Evolutionary conservation across 306 rosid species (phyloP), one percentile per base, ranked within the genome.

Genomic region (Oemleria cerasiformis): DNA sequence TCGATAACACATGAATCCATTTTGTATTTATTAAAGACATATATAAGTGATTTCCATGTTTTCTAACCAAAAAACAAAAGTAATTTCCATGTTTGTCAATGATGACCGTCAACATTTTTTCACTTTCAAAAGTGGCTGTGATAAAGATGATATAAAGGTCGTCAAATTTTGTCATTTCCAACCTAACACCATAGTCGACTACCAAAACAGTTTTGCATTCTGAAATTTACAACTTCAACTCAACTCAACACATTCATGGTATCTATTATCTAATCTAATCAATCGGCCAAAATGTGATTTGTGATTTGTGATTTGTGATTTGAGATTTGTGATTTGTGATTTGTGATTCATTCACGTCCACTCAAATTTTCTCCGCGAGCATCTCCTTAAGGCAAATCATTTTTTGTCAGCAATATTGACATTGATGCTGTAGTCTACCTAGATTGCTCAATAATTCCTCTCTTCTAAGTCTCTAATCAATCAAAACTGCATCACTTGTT

Each of bases 161-260:
- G 48, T 40, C 30, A 11, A 0, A 39, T 40, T 16, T 16, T 39
- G 30, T 19, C 49, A 9, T 78, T 41, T 84, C 79, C 79, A 25
- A 42, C 36, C 51, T 38, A 43, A 49, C 65, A 67, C 71, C 12
- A 5, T 51, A 76, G 78, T 74, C 57, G 83, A 75, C 83, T 30
- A 5, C 42, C 76, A 1, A 14, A 75, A 81, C 57, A 73, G 73
- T 75, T 20, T 14, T 23, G 14, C 63, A 62, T 56, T 19, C 19
- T 9, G 47, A 44, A 41, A 10, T 39, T 38, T 63, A 53, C 57
- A n/a, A n/a, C 57, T 1, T 53, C 57, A 53, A 17, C 3, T 9
- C 9, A 11, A 53, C 36, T 30, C 36, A 30, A 30, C 36, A 30
- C 36, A 30, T 30, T 30, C 36, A 30, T 30, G 36, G 36, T 30